Evolutionary conservation across 192 early-diverging fungal genomes (phyloP), one percentile per base, ranked within the genome.

Genomic region (Lunasporangiospora selenospora): DNA sequence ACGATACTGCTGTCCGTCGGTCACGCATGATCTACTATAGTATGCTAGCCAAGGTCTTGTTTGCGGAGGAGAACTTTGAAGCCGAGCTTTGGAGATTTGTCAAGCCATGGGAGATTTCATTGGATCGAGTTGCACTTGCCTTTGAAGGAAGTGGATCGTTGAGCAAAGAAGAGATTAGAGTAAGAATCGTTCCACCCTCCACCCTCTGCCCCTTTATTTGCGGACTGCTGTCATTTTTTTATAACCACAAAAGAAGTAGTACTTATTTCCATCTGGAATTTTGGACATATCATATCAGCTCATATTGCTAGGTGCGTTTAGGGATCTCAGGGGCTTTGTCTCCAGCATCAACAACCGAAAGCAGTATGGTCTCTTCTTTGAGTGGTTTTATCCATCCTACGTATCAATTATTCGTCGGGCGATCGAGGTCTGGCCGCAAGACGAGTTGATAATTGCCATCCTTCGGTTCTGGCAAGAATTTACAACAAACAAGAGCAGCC

Each of bases 381-480:
- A 92, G 37, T 97, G 95, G 95, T 85, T 97, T 30, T 89, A 85
- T 67, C 84, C 94, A 6, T 67, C 81, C 13, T 83, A 87, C 47
- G 83, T 88, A 34, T 80, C 70, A 3, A 70, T 93, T 18, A 53
- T 93, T 9, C 70, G 85, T 24, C 78, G 85, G 19, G 85, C 81
- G 2, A 77, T 97, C 41, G 83, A 88, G 54, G 85, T 90, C 26
- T 91, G 88, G 80, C 55, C 52, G 32, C 77, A 77, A 37, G 82
- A 88, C 49, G 62, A 77, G 24, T 80, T 93, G 11, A 80, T 86
- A 23, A 89, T 89, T 24, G 66, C 89, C 0, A 79, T 89, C n/a
- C 81, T 97, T 24, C 90, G 88, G 59, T 90, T 95, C 54, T 81
- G 86, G 58, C 62, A 78, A 6, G 94, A 95, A 79, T 89, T 97